Evolutionary conservation across 495 filamentous ascomycete genomes (phyloP).

Genomic region (Coniosporium apollinis): DNA sequence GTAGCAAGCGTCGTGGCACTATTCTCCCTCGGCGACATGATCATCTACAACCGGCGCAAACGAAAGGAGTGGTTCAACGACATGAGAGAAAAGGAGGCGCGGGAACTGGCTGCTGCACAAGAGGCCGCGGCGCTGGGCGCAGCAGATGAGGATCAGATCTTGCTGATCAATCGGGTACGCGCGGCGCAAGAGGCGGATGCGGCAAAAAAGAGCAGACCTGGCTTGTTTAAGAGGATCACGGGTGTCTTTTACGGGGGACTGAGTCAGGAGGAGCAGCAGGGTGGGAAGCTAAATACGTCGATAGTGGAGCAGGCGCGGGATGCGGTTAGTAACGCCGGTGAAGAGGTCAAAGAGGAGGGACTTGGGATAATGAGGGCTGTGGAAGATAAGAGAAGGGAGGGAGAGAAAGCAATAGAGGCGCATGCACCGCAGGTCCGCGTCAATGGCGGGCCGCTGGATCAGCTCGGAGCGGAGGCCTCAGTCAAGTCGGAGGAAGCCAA

Average conservation of each 20-base stretch:
- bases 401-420: conserved; percentile 9
- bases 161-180: conserved; percentile 18
- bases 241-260: conserved; percentile 14
- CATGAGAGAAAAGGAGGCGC: conserved; percentile 15
- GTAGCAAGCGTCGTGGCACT: conserved; percentile 55
- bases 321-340: not conserved
- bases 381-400: conserved; percentile 10
- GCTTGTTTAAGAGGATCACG: conserved; percentile 13
- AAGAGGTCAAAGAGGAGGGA: not conserved
- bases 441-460: conserved; percentile 16
- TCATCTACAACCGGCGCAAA: conserved; percentile 66
- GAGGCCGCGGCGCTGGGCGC: conserved; percentile 11
- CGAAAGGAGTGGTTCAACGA: conserved; percentile 18
- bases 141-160: conserved; percentile 15
- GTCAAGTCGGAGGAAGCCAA: conserved; percentile 1
- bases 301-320: conserved; percentile 1
- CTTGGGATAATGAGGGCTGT: conserved; percentile 12
- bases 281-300: conserved; percentile 4
- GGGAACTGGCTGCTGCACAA: conserved; percentile 14
- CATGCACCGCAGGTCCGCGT: too few species aligned
- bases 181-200: conserved; percentile 16
- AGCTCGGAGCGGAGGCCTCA: conserved; percentile 8
- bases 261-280: conserved; percentile 11
- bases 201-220: conserved; percentile 12
- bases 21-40: conserved; percentile 74